A percentile compares a stretch with the other conserved stretches of the same genome.
Evolutionary conservation across 805 yeast genomes (phyloP).

Genomic region (Barnettozyma salicaria): DNA sequence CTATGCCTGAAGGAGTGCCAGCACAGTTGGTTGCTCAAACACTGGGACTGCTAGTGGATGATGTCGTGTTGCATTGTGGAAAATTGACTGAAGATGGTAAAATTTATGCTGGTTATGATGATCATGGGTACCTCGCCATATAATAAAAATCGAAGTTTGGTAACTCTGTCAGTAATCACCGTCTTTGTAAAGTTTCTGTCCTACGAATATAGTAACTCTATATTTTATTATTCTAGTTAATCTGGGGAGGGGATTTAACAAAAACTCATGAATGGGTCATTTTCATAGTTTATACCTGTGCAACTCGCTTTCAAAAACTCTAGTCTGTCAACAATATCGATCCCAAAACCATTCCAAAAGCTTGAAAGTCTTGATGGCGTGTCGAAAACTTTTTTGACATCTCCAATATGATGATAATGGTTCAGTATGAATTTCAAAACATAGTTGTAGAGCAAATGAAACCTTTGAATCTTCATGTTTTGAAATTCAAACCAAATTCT

Average conservation of each 20-base stretch:
- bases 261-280: constrained; percentile 21
- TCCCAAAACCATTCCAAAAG: constrained; percentile 16
- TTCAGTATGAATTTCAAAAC: constrained; percentile 11
- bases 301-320: constrained; percentile 4
- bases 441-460: constrained; percentile 20
- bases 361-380: constrained; percentile 5
- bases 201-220: too few relatives aligned
- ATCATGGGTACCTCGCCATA: constrained; percentile 51
- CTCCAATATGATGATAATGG: constrained; percentile 7
- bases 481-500: constrained; percentile 7
- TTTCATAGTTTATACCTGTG: constrained; percentile 12
- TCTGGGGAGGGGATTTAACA: too few relatives aligned
- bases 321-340: constrained; percentile 12
- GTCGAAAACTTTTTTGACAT: constrained; percentile 1
- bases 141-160: too few relatives aligned
- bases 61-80: constrained; percentile 44
- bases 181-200: too few relatives aligned
- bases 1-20: constrained; percentile 77
- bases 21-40: constrained; percentile 53
- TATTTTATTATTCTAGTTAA: too few relatives aligned
- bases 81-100: constrained; percentile 61
- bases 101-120: constrained; percentile 65
- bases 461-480: constrained; percentile 12
- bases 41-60: constrained; percentile 43
- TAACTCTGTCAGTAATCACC: too few relatives aligned